Evolutionary conservation across 169 alveolate species (phyloP), one percentile per base, ranked within the genome.

Genomic region (Plasmodium gaboni): DNA sequence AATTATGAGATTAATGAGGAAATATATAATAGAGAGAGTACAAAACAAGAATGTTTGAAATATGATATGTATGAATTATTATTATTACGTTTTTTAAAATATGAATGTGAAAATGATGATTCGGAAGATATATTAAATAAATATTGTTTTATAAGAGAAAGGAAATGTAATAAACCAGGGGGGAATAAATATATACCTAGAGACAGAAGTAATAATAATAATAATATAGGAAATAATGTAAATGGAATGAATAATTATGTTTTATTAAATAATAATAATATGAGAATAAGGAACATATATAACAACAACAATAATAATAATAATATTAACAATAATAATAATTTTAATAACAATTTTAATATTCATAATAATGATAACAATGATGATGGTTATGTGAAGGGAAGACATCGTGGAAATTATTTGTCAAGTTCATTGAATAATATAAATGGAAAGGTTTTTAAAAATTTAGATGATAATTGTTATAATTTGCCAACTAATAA

Each of bases 41-140:
- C 38, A 10, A 80, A 80, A 48, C 90, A 80, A 26, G 48, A 28
- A 48, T 80, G 90, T 50, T 71, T 80, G 19, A 80, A 28, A 48
- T 80, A 80, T 60, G 55, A 46, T 60, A 8, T 67, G 32, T 57
- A 65, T 55, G 90, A 80, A 48, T 15, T 80, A 28, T 42, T 80
- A 42, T 50, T 80, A n/a, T 72, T 80, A 72, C 73, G 90, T 1
- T 80, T 80, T 67, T 65, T 78, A 68, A 76, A 76, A 53, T 19
- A 28, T 26, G 17, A 80, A 48, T 19, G 12, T 24, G 53, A 68
- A 6, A 10, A 32, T 9, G 9, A 24, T 17, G 60, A 80, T 28
- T 5, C 83, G 0, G 53, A 65, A 13, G 90, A 80, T 53, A 60
- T 60, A 60, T 55, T 68, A 80, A 68, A 13, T 80, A 61, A 44